phyloP scores from a whole-genome alignment of 2,329 filamentous ascomycete genomes.

The Aspergillus sp. region DNA sequence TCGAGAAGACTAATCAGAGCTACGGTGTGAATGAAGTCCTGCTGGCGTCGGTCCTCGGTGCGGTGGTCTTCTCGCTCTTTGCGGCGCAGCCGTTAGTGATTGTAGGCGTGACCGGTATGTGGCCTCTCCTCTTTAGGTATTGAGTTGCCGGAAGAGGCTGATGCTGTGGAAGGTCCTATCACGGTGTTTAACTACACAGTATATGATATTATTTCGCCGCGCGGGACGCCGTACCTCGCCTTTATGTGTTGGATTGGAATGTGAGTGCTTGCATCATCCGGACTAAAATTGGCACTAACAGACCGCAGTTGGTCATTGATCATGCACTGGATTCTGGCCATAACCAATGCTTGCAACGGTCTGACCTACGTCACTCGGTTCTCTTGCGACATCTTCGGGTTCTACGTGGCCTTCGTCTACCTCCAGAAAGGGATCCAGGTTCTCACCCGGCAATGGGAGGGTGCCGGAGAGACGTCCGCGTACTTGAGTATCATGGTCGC shows the following conservation, averaged over 20 bases:
- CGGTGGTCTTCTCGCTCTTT: slow-evolving; percentile 75
- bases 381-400: slow-evolving; percentile 90
- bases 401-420: slow-evolving; percentile 91
- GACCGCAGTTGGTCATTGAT: slow-evolving; percentile 69
- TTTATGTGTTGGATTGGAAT: slow-evolving; percentile 94
- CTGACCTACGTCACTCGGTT: slow-evolving; percentile 89
- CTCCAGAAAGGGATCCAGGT: slow-evolving; percentile 89
- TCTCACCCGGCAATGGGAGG: slow-evolving; percentile 68
- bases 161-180: slow-evolving; percentile 60
- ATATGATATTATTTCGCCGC: slow-evolving; percentile 78
- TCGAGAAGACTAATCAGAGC: slow-evolving; percentile 77
- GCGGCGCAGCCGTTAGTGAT: slow-evolving; percentile 85
- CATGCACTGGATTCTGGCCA: slow-evolving; percentile 79
- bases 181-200: slow-evolving; percentile 95
- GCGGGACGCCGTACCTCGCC: slow-evolving; percentile 75
- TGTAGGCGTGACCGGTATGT: slow-evolving; percentile 75
- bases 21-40: slow-evolving; percentile 91
- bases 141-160: no score
- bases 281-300: not conserved
- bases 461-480: slow-evolving; percentile 57
- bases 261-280: slow-evolving; percentile 37
- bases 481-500: slow-evolving; percentile 77
- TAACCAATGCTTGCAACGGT: slow-evolving; percentile 83
- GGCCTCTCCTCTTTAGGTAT: not conserved
- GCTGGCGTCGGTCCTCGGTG: slow-evolving; percentile 77